Evolutionary conservation across 495 filamentous ascomycete species (phyloP), one percentile per base, ranked within the genome.

Genomic region (Daldinia vernicosa): DNA sequence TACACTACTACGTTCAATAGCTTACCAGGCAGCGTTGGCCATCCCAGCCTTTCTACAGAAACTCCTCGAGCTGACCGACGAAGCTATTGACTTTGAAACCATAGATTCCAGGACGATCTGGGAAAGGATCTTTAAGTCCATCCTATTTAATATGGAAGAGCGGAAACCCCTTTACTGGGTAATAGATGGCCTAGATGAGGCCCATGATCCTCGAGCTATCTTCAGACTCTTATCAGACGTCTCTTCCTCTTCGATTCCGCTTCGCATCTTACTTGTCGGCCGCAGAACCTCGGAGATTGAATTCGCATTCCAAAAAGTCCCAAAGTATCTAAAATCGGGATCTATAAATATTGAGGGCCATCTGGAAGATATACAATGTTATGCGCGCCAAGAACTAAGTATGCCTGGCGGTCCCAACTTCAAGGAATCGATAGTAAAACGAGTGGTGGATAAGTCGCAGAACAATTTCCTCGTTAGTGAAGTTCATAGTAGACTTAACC

Each of bases 141-240:
- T 74, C 69, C 53, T 85, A 26, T 71, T 79, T 17, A 43, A 58
- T 5, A 55, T 74, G 37, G 55, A 27, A 27, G 43, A 63, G 1
- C 40, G 33, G 1, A 45, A 50, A 15, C 65, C 78, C 0, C 47
- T 82, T 5, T 80, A 78, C 57, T 79, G 74, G 78, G 64, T 82
- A 6, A 76, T 82, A 33, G 80, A 82, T 55, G 80, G 75, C 0
- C 17, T 82, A 0, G 79, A 82, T 35, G 80, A 82, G 24, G 71
- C 77, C 0, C 74, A 82, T 22, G 50, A 53, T 30, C 50, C 50
- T 53, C 50, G 50, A 1, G 50, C 24, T n/a, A 53, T 53, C 27
- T 0, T 53, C 1, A 53, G 4, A 30, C 26, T 53, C 24, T n/a
- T 53, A 27, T 53, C 50, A 28, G 50, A 53, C 50, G 4, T 30